phyloP scores from a whole-genome alignment of 1,284 basidiomycete genomes.

The Tilletia indica region DNA sequence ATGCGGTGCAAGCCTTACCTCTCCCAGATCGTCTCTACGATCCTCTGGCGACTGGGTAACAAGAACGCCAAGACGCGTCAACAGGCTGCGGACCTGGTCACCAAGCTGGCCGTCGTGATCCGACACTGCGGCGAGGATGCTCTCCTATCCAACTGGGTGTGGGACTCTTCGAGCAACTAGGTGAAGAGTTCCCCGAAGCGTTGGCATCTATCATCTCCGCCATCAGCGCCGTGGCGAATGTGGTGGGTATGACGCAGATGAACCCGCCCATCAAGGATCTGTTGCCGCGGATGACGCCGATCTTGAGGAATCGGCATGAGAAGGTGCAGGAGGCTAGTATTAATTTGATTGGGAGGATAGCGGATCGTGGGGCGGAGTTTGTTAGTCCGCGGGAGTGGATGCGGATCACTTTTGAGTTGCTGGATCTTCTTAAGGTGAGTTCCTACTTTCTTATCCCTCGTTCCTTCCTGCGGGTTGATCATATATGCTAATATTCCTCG shows the following conservation, averaged over 20 bases:
- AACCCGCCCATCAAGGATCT: slow-evolving; percentile 99
- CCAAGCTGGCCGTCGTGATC: slow-evolving; percentile 91
- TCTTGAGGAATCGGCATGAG: slow-evolving; percentile 96
- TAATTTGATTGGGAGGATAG: slow-evolving; percentile 98
- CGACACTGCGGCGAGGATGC: slow-evolving; percentile 98
- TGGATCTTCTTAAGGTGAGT: slow-evolving; percentile 79
- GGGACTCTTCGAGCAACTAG: slow-evolving; percentile 95
- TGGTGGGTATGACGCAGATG: slow-evolving; percentile 99
- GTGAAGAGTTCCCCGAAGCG: slow-evolving; percentile 98
- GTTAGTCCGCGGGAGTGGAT: slow-evolving; percentile 99
- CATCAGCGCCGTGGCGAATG: slow-evolving; percentile 96
- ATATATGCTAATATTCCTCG: background rate
- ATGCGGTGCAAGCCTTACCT: slow-evolving; percentile 98
- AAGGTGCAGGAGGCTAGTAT: slow-evolving; percentile 99
- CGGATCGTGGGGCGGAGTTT: slow-evolving; percentile 97
- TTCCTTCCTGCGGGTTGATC: background rate
- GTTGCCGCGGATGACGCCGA: slow-evolving; percentile 97
- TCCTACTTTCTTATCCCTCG: background rate
- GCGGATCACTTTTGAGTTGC: slow-evolving; percentile 98
- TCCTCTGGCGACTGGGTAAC: slow-evolving; percentile 98
- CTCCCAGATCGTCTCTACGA: slow-evolving; percentile 98
- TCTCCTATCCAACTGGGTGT: slow-evolving; percentile 88
- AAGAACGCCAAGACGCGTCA: slow-evolving; percentile 99
- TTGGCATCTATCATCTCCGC: slow-evolving; percentile 95
- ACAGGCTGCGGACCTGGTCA: slow-evolving; percentile 94